phyloP scores from a whole-genome alignment of 345 rosid genomes.

The Combretum micranthum region DNA sequence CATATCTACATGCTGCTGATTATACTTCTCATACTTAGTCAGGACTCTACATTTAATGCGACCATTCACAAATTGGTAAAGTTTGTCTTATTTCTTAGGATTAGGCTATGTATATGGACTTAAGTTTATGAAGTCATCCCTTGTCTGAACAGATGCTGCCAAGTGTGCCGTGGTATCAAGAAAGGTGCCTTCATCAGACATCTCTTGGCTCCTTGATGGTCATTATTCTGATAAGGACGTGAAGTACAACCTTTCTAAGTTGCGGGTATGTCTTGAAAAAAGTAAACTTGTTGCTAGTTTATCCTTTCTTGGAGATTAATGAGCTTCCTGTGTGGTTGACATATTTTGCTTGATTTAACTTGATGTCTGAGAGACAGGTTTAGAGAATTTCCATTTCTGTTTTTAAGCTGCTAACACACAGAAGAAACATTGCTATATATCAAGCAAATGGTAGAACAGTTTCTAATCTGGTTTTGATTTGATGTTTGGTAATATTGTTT shows the following conservation, averaged over 20 bases:
- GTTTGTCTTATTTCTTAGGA: slow-evolving; percentile 6
- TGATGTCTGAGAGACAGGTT: too few relatives aligned
- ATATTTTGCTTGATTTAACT: too few relatives aligned
- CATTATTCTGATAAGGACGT: slow-evolving; percentile 93
- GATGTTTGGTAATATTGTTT: too few relatives aligned
- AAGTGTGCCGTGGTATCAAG: slow-evolving; percentile 94
- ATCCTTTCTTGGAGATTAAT: background rate
- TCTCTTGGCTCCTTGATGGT: slow-evolving; percentile 96
- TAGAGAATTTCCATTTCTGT: too few relatives aligned
- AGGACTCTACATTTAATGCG: slow-evolving; percentile 91
- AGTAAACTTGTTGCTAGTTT: slow-evolving; percentile 1
- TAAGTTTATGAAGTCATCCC: slow-evolving; percentile 9
- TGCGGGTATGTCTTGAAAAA: slow-evolving; percentile 64
- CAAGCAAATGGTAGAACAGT: too few relatives aligned
- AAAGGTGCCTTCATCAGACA: slow-evolving; percentile 87
- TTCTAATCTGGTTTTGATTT: too few relatives aligned
- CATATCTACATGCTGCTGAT: slow-evolving; percentile 96
- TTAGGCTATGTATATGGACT: slow-evolving; percentile 5
- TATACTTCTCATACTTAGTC: slow-evolving; percentile 94
- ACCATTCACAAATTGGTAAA: slow-evolving; percentile 91
- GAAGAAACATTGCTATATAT: too few relatives aligned
- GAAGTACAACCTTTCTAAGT: slow-evolving; percentile 87
- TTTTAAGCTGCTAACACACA: too few relatives aligned
- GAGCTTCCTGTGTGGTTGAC: too few relatives aligned
- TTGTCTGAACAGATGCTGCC: slow-evolving; percentile 55